Percentiles rank a stretch among this genome's conserved stretches.
phyloP scores from a whole-genome alignment of 2,329 filamentous ascomycete species.

The Microcera coccophila region DNA sequence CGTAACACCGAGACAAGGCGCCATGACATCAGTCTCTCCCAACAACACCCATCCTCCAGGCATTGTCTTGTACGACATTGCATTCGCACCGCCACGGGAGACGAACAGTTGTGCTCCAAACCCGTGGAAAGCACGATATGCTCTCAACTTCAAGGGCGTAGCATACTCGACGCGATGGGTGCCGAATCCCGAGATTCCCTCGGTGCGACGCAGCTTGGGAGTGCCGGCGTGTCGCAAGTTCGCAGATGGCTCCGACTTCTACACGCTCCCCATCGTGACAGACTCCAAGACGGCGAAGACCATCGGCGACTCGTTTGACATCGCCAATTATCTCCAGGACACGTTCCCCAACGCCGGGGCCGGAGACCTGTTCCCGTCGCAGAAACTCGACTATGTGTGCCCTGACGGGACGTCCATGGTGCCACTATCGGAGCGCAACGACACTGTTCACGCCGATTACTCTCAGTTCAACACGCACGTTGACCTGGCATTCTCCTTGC shows the following conservation, averaged over 20 bases:
- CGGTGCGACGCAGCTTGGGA: constrained; percentile 44
- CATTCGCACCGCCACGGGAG: too few species aligned
- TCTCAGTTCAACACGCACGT: constrained; percentile 51
- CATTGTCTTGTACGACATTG: too few species aligned
- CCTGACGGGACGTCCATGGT: constrained; percentile 23
- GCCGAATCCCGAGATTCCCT: constrained; percentile 47
- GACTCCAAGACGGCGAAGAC: constrained; percentile 39
- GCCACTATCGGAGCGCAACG: constrained; percentile 35
- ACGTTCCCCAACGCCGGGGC: constrained; percentile 44
- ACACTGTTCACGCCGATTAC: constrained; percentile 34
- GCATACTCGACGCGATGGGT: constrained; percentile 45
- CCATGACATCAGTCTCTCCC: too few species aligned
- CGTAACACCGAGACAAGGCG: too few species aligned
- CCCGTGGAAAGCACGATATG: constrained; percentile 34
- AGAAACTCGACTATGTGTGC: constrained; percentile 40
- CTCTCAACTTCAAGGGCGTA: constrained; percentile 41
- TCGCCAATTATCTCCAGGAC: constrained; percentile 56
- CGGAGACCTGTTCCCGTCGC: constrained; percentile 46
- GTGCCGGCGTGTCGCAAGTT: constrained; percentile 51
- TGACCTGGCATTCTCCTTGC: constrained; percentile 50
- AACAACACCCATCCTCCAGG: too few species aligned
- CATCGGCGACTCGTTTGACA: constrained; percentile 63
- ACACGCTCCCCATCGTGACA: constrained; percentile 56
- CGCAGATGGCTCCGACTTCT: constrained; percentile 54
- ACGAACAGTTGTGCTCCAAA: constrained; percentile 26